Evolutionary conservation across 2,329 filamentous ascomycete genomes (phyloP).

Genomic region (Neonectria hederae): DNA sequence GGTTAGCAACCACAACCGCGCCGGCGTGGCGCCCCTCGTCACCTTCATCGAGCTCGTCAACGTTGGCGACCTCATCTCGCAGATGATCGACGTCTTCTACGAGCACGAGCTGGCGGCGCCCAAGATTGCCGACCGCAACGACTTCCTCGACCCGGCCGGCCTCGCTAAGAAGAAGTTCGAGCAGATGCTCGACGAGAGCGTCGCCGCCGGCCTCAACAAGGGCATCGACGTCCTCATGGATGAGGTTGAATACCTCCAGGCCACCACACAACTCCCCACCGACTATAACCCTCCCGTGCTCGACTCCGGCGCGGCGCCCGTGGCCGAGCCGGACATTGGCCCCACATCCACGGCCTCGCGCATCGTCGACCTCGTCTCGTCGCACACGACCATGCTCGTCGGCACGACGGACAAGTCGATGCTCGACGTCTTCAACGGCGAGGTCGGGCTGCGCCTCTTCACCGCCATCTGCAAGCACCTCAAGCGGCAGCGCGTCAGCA

Average conservation of each 20-base stretch:
- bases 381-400: conserved; percentile 90
- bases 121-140: conserved; percentile 88
- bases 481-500: conserved; percentile 92
- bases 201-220: conserved; percentile 94
- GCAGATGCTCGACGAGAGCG: conserved; percentile 97
- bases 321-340: conserved; percentile 60
- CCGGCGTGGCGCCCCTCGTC: conserved; percentile 87
- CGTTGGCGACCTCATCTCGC: conserved; percentile 95
- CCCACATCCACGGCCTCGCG: conserved; percentile 81
- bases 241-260: conserved; percentile 94
- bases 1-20: conserved; percentile 73
- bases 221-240: conserved; percentile 99
- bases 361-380: conserved; percentile 85
- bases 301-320: conserved; percentile 32
- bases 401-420: conserved; percentile 98
- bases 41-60: conserved; percentile 98
- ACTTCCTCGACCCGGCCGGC: conserved; percentile 90
- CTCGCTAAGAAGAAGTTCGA: conserved; percentile 99
- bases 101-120: conserved; percentile 89
- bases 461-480: conserved; percentile 94
- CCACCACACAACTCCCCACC: conserved; percentile 83
- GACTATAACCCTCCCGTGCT: conserved; percentile 81
- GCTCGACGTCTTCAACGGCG: conserved; percentile 97
- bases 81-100: conserved; percentile 99
- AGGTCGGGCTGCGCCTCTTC: conserved; percentile 93